phyloP scores from a whole-genome alignment of 2,329 filamentous ascomycete species.

The Nigrospora oryzae region DNA sequence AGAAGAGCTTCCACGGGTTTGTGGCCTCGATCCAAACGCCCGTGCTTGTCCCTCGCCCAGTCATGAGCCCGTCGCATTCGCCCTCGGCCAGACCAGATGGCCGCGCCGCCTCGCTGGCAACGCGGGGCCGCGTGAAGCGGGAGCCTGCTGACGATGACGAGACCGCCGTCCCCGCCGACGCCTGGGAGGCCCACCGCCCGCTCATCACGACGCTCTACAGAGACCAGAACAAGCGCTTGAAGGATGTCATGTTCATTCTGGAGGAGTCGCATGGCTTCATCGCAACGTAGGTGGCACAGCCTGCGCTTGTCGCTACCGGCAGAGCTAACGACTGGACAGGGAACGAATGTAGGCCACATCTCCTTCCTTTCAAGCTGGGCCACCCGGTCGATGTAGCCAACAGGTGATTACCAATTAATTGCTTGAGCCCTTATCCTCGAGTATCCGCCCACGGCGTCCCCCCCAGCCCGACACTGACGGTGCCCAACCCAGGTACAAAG shows the following conservation, averaged over 20 bases:
- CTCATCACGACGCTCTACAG: background rate
- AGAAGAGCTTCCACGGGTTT: too few species aligned
- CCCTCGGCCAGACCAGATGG: too few species aligned
- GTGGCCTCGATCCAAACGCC: too few species aligned
- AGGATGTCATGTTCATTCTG: constrained; percentile 4
- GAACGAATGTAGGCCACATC: background rate
- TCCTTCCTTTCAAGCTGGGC: too few species aligned
- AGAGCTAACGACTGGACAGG: background rate
- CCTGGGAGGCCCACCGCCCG: background rate
- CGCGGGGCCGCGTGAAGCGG: too few species aligned
- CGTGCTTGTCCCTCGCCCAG: too few species aligned
- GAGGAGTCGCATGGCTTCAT: constrained; percentile 43
- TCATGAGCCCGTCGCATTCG: too few species aligned
- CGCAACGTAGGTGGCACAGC: constrained; percentile 18
- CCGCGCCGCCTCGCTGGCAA: too few species aligned
- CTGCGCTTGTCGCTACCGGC: background rate
- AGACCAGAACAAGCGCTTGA: background rate
- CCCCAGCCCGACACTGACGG: background rate
- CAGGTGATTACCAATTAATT: too few species aligned
- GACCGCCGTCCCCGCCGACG: background rate
- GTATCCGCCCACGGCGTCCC: too few species aligned
- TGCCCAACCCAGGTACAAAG: constrained; percentile 16
- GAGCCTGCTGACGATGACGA: too few species aligned
- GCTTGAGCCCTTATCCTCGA: too few species aligned
- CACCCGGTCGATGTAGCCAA: background rate